Evolutionary conservation across 202 grass and related monocot genomes (phyloP).

Genomic region (Dendrocalamus latiflorus): DNA sequence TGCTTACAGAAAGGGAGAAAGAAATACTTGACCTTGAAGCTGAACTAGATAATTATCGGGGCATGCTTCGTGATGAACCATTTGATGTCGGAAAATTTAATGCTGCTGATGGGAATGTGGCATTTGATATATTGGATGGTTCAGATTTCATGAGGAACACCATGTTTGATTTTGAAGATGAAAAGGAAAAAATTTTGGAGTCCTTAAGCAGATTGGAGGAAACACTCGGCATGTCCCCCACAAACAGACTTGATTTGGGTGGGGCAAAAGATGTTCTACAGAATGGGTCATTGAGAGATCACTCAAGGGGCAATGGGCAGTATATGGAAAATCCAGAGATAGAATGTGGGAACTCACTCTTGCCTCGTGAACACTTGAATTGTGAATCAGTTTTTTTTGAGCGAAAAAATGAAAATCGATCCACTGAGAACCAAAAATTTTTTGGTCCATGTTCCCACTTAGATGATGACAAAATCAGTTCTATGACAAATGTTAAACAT

Average conservation of each 20-base stretch:
- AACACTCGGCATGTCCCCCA: slow-evolving; percentile 32
- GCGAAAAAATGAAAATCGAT: slow-evolving; percentile 14
- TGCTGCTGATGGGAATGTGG: slow-evolving; percentile 3
- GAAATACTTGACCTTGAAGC: too few species aligned
- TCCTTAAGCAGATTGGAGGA: slow-evolving; percentile 57
- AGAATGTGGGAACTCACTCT: neutral
- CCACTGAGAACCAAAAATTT: slow-evolving; percentile 7
- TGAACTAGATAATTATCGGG: too few species aligned
- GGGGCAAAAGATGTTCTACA: slow-evolving; percentile 6
- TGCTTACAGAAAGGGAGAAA: too few species aligned
- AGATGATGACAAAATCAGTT: neutral
- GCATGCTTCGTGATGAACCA: too few species aligned
- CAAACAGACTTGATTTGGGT: slow-evolving; percentile 16
- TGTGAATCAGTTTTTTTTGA: slow-evolving; percentile 19
- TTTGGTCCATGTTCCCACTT: slow-evolving; percentile 11
- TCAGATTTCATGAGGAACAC: slow-evolving; percentile 45
- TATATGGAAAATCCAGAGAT: slow-evolving; percentile 26
- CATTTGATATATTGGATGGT: slow-evolving; percentile 11
- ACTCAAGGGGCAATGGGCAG: slow-evolving; percentile 3
- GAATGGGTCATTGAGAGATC: neutral
- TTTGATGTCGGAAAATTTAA: slow-evolving; percentile 27
- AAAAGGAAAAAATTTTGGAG: slow-evolving; percentile 62
- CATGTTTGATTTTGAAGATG: slow-evolving; percentile 64
- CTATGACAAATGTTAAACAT: slow-evolving; percentile 25
- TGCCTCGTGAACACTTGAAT: slow-evolving; percentile 6